Conservation (phyloP, 495 filamentous ascomycete species). For the Penicillium bialowiezense region DNA sequence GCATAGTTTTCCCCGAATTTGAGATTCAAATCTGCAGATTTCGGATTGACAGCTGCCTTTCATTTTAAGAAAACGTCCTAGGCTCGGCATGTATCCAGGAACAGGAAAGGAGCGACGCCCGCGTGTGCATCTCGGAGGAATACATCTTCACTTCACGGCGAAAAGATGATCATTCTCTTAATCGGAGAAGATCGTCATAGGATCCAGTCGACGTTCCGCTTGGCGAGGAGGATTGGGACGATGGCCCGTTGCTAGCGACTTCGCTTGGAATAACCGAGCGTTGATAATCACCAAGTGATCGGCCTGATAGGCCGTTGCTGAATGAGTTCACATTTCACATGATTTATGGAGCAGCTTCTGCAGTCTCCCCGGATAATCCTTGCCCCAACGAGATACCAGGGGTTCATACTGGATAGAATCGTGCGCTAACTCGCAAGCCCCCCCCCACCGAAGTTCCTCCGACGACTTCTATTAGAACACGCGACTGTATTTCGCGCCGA, state of each 20-base stretch:
- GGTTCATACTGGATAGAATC: conserved; percentile 1
- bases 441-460: not conserved
- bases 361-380: conserved; percentile 14
- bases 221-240: not conserved
- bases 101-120: conserved; percentile 6
- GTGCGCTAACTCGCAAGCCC: too few relatives aligned
- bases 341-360: not conserved
- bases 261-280: conserved; percentile 21
- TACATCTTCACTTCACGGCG: conserved; percentile 1
- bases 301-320: conserved; percentile 5
- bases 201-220: not conserved
- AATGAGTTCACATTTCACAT: not conserved
- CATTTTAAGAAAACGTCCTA: not conserved
- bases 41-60: not conserved
- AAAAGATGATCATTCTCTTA: conserved; percentile 10
- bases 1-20: not conserved
- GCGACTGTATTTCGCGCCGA: not conserved
- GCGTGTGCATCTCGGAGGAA: conserved; percentile 14
- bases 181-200: conserved; percentile 15
- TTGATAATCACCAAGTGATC: not conserved
- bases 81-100: conserved; percentile 1
- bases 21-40: not conserved
- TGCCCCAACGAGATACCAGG: conserved; percentile 18
- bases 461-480: not conserved
- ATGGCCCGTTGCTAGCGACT: not conserved